Evolutionary conservation across 2,329 filamentous ascomycete species (phyloP).

Genomic region (Tetracladium maxilliforme): DNA sequence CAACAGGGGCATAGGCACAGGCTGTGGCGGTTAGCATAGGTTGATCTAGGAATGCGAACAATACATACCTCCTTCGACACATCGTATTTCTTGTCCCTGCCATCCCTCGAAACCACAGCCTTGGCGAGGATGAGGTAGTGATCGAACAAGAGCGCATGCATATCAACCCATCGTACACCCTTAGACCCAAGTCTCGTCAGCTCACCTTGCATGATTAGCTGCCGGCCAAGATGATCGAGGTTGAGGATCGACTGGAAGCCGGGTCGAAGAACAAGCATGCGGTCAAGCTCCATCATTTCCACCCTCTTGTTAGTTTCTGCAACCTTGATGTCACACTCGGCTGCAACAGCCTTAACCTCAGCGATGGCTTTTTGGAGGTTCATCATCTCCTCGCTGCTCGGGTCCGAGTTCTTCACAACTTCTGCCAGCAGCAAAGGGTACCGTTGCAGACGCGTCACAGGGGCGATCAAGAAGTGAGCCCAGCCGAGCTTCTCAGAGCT

Average conservation of each 20-base stretch:
- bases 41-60: neutral
- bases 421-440: conserved; percentile 75
- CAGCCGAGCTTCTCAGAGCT: conserved; percentile 74
- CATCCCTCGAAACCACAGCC: conserved; percentile 45
- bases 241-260: conserved; percentile 85
- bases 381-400: conserved; percentile 78
- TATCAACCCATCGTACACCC: conserved; percentile 86
- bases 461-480: conserved; percentile 88
- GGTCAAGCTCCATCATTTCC: conserved; percentile 68
- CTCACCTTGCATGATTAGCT: conserved; percentile 80
- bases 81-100: conserved; percentile 74
- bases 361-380: conserved; percentile 76
- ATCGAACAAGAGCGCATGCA: conserved; percentile 85
- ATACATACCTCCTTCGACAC: conserved; percentile 68
- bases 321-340: conserved; percentile 85
- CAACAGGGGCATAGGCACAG: conserved; percentile 92
- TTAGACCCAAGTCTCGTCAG: conserved; percentile 78
- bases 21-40: conserved; percentile 36
- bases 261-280: conserved; percentile 71
- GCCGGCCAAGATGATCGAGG: conserved; percentile 82
- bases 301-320: conserved; percentile 88
- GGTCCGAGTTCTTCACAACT: conserved; percentile 68
- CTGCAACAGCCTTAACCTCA: conserved; percentile 78
- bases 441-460: conserved; percentile 82
- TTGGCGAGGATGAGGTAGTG: conserved; percentile 94